Conservation (phyloP, 2,329 filamentous ascomycete species). For the Aspergillus vadensis region DNA sequence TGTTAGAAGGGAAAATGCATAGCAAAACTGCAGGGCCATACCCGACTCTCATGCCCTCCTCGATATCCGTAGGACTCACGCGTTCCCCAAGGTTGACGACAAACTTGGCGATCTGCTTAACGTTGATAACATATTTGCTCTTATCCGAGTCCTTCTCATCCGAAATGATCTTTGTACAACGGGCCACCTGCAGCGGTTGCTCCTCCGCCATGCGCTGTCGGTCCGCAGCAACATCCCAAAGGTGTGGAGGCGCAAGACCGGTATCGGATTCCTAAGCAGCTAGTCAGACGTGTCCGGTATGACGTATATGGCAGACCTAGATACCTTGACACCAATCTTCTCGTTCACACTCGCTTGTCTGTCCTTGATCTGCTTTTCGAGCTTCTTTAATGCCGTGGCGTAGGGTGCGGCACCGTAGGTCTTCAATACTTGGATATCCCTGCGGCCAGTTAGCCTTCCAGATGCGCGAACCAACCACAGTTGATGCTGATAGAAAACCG, state of each 20-base stretch:
- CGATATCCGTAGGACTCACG: slow-evolving; percentile 97
- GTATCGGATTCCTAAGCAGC: slow-evolving; percentile 85
- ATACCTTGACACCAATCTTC: slow-evolving; percentile 74
- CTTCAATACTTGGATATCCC: slow-evolving; percentile 98
- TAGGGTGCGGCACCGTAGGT: slow-evolving; percentile 98
- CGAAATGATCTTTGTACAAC: slow-evolving; percentile 98
- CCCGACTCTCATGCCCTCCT: slow-evolving; percentile 98
- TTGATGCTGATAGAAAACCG: not conserved
- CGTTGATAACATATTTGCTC: slow-evolving; percentile 99
- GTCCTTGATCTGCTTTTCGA: slow-evolving; percentile 99
- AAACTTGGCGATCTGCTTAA: slow-evolving; percentile 99
- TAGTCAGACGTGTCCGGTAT: slow-evolving; percentile 24
- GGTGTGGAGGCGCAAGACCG: slow-evolving; percentile 93
- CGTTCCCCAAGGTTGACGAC: slow-evolving; percentile 96
- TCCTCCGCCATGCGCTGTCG: slow-evolving; percentile 98
- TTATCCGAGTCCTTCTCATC: slow-evolving; percentile 95
- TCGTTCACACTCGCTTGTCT: slow-evolving; percentile 98
- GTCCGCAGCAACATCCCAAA: slow-evolving; percentile 98
- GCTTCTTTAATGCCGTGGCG: slow-evolving; percentile 88
- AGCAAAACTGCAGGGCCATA: slow-evolving; percentile 40
- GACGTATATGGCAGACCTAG: slow-evolving; percentile 4
- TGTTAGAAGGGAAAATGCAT: not conserved
- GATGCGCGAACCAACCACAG: not conserved
- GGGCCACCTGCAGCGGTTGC: slow-evolving; percentile 93
- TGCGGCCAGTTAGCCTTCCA: slow-evolving; percentile 50